phyloP scores from a whole-genome alignment of 805 yeast genomes.

The Suhomyces pyralidae region DNA sequence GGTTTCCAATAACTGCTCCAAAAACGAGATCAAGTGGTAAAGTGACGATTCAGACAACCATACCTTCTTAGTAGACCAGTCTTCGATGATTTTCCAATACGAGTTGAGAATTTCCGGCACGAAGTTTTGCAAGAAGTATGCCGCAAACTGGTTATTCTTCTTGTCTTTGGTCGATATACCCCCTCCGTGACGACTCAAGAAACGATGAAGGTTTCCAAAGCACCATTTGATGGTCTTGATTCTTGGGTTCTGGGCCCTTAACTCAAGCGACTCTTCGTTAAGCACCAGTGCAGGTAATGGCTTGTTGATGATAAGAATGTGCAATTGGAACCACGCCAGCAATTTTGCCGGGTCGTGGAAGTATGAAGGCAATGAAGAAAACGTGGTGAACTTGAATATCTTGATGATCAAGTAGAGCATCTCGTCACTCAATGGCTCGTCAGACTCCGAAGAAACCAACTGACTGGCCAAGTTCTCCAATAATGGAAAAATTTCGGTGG shows the following conservation, averaged over 20 bases:
- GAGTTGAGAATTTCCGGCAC: constrained; percentile 42
- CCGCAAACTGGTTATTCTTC: constrained; percentile 26
- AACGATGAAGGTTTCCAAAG: constrained; percentile 40
- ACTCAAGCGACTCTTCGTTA: constrained; percentile 29
- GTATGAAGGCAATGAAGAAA: constrained; percentile 36
- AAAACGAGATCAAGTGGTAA: constrained; percentile 41
- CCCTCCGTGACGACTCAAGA: constrained; percentile 44
- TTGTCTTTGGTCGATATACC: constrained; percentile 35
- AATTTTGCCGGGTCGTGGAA: constrained; percentile 33
- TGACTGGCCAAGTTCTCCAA: constrained; percentile 31
- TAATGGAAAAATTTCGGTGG: constrained; percentile 34
- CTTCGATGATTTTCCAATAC: constrained; percentile 43
- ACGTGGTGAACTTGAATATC: constrained; percentile 40
- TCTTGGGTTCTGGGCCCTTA: constrained; percentile 38
- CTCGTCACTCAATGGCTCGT: constrained; percentile 20
- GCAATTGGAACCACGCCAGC: constrained; percentile 42
- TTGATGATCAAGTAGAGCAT: constrained; percentile 41
- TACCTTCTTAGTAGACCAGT: constrained; percentile 35
- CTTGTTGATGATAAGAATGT: constrained; percentile 35
- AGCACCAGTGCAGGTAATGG: constrained; percentile 36
- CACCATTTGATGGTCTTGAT: constrained; percentile 45
- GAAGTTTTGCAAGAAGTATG: constrained; percentile 31
- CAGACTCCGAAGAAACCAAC: constrained; percentile 22
- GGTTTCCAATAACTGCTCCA: constrained; percentile 41
- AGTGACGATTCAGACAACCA: constrained; percentile 42